These are phyloP conservation scores for Pseudocohnilembus persalinus DNA, from an alignment of 169 alveolate species.

Conservation along the genomic window DNA sequence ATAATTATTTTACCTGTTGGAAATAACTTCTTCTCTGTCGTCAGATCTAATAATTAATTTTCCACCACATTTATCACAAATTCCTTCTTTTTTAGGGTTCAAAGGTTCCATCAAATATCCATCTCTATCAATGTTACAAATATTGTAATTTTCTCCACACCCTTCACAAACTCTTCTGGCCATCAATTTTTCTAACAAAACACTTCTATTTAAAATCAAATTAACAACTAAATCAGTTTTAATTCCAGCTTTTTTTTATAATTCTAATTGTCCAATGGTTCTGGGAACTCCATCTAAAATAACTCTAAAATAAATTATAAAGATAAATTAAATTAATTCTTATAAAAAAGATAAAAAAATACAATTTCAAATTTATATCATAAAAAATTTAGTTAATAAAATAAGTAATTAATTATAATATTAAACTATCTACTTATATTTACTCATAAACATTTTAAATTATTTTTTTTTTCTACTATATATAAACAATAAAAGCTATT, in stretches of 20 bases:
- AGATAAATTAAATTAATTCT: neutral
- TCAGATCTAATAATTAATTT: conserved; percentile 51
- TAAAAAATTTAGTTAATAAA: too few relatives aligned
- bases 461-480: too few relatives aligned
- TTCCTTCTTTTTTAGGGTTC: conserved; percentile 51
- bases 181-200: conserved; percentile 39
- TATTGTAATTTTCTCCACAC: conserved; percentile 53
- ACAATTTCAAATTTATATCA: too few relatives aligned
- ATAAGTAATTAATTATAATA: too few relatives aligned
- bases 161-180: conserved; percentile 54
- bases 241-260: conserved; percentile 31
- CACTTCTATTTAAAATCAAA: conserved; percentile 38
- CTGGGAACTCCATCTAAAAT: conserved; percentile 61
- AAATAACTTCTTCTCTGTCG: conserved; percentile 42
- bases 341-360: neutral
- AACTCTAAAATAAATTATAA: neutral
- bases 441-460: too few relatives aligned
- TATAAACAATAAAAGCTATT: too few relatives aligned
- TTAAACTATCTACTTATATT: too few relatives aligned
- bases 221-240: conserved; percentile 49
- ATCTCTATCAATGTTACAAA: conserved; percentile 46
- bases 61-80: conserved; percentile 58
- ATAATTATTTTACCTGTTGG: neutral
- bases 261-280: conserved; percentile 34
- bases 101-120: conserved; percentile 53